Percentiles rank a stretch among this genome's conserved stretches.
These are phyloP conservation scores for Volvox africanus DNA, from an alignment of 139 green algal species.

Conservation along the genomic window DNA sequence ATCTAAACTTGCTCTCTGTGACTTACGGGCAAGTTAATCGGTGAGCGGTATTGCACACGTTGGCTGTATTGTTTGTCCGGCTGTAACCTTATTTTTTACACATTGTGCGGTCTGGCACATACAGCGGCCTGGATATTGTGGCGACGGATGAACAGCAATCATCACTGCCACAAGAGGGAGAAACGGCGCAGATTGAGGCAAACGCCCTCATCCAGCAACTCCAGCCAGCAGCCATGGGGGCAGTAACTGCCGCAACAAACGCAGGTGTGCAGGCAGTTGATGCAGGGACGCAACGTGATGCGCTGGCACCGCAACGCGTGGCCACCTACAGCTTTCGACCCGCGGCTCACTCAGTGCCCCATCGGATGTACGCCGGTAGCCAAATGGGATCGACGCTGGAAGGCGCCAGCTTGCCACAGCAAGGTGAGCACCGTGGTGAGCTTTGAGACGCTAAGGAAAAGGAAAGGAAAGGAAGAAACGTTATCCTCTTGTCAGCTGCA, in stretches of 20 bases:
- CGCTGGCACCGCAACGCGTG: neutral
- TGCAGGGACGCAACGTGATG: neutral
- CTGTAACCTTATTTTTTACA: neutral
- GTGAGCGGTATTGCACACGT: no score
- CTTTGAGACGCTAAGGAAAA: no score
- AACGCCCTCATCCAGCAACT: neutral
- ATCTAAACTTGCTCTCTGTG: no score
- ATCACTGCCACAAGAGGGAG: neutral
- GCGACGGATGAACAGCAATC: neutral
- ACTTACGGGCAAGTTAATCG: no score
- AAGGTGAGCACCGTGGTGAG: neutral
- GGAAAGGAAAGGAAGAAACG: no score
- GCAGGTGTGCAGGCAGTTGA: neutral
- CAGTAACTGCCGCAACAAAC: neutral
- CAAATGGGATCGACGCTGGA: neutral
- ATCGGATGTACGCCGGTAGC: neutral
- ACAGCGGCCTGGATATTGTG: constrained; percentile 27
- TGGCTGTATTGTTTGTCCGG: no score
- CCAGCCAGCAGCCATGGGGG: neutral
- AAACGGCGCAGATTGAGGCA: neutral
- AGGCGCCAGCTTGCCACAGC: neutral
- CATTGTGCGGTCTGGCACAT: neutral
- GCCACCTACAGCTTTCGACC: neutral
- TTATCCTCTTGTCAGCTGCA: no score
- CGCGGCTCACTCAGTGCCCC: constrained; percentile 2